phyloP scores from a whole-genome alignment of 2,329 filamentous ascomycete species.

The Penicillium sp. region DNA sequence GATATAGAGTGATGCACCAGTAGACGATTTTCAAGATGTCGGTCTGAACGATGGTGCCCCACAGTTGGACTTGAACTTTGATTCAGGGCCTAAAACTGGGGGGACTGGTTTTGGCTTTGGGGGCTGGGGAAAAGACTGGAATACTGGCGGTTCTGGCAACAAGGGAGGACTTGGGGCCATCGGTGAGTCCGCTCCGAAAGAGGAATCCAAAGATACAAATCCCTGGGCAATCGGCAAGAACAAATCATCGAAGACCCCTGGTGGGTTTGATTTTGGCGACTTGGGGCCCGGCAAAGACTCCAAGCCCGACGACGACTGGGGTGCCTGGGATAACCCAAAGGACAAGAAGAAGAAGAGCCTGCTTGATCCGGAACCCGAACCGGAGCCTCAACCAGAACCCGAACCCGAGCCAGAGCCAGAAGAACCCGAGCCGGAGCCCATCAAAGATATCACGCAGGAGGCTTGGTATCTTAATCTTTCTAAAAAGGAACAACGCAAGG shows the following conservation, averaged over 20 bases:
- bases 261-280: constrained; percentile 46
- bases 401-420: constrained; percentile 23
- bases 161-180: constrained; percentile 47
- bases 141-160: constrained; percentile 29
- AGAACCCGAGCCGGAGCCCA: constrained; percentile 17
- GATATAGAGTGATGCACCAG: constrained; percentile 35
- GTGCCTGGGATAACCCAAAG: constrained; percentile 25
- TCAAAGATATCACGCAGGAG: constrained; percentile 27
- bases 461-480: constrained; percentile 31
- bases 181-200: constrained; percentile 30
- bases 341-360: constrained; percentile 31
- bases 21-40: constrained; percentile 66
- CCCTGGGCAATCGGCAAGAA: constrained; percentile 42
- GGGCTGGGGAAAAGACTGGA: constrained; percentile 63
- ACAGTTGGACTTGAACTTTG: constrained; percentile 58
- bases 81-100: constrained; percentile 44
- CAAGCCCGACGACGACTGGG: constrained; percentile 36
- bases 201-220: constrained; percentile 36
- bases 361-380: constrained; percentile 27
- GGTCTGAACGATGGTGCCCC: constrained; percentile 63
- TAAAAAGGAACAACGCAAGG: constrained; percentile 33
- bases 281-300: constrained; percentile 42
- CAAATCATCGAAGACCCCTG: constrained; percentile 33
- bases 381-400: constrained; percentile 15
- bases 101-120: constrained; percentile 49